Evolutionary conservation across 306 rosid species (phyloP).

Genomic region (Bauhinia variegata): DNA sequence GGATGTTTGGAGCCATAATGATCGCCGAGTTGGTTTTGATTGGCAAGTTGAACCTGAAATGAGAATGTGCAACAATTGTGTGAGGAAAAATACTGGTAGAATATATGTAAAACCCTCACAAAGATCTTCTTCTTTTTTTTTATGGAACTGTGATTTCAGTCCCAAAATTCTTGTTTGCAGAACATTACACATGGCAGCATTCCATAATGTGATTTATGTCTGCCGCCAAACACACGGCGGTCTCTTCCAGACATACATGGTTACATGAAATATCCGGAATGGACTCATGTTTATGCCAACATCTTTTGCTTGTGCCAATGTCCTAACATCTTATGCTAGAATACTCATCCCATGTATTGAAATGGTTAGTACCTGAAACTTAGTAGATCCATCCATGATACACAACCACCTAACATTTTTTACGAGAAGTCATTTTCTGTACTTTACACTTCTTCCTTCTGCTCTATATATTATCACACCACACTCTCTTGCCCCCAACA

Average conservation of each 20-base stretch:
- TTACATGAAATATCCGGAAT: background rate
- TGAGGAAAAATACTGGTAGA: constrained; percentile 25
- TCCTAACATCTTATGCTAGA: constrained; percentile 5
- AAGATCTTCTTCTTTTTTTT: background rate
- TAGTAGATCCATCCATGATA: background rate
- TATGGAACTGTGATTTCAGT: too few species aligned
- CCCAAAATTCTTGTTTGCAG: too few species aligned
- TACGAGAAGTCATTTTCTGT: background rate
- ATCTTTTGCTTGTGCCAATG: background rate
- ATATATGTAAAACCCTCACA: background rate
- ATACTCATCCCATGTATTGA: background rate
- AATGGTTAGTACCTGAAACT: constrained; percentile 12
- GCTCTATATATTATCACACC: background rate
- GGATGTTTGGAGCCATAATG: constrained; percentile 95
- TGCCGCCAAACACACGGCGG: constrained; percentile 2
- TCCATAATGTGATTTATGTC: too few species aligned
- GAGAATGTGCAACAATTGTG: constrained; percentile 15
- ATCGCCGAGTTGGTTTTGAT: constrained; percentile 78
- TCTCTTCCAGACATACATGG: constrained; percentile 5
- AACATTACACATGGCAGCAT: too few species aligned
- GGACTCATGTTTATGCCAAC: background rate
- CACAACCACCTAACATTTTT: background rate
- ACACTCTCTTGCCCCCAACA: constrained; percentile 3
- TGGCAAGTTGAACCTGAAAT: constrained; percentile 84
- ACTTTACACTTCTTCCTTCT: too few species aligned